Evolutionary conservation across 306 rosid genomes (phyloP), one percentile per base, ranked within the genome.

Genomic region (Vigna reflexopilosa): DNA sequence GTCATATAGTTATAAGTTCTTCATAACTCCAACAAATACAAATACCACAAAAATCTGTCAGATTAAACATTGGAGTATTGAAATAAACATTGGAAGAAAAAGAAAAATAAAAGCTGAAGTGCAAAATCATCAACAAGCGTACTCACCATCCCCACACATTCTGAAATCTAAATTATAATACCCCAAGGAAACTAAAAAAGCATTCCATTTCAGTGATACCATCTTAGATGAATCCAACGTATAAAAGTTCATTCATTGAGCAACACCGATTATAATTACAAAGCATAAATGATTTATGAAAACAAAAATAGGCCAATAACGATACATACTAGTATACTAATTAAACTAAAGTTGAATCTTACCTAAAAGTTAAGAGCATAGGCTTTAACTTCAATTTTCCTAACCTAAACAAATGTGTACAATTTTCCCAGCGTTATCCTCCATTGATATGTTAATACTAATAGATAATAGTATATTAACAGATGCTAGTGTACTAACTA

Each of bases 31-130:
- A 49, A 49, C 55, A 49, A 49, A 51, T 51, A 51, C 56, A 58
- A 48, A 47, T 58, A 70, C 38, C 58, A 69, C 55, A 26, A 34
- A 57, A 67, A 72, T 38, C 24, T 6, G 11, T 26, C 76, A 48
- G 28, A 75, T 68, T 44, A 68, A 47, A 70, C 22, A 67, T 16
- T 44, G 11, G n/a, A 12, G 63, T 55, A 81, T 59, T 47, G 30
- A 75, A 40, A 63, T 45, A 66, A 80, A 56, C 36, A 44, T 16
- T 38, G 6, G 45, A 63, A 51, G 40, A 72, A 17, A 72, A 22
- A 48, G 40, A 50, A 13, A 49, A 20, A 48, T n/a, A 49, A 49
- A 49, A 61, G 30, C 51, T 55, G 2, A 56, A 15, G 45, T 56
- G 50, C 28, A 16, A 44, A 45, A 62, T 47, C 30, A 69, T 70